Percentiles rank a stretch among this genome's conserved stretches.
phyloP scores from a whole-genome alignment of 2,329 filamentous ascomycete species.

The Lasiodiplodia theobromae region DNA sequence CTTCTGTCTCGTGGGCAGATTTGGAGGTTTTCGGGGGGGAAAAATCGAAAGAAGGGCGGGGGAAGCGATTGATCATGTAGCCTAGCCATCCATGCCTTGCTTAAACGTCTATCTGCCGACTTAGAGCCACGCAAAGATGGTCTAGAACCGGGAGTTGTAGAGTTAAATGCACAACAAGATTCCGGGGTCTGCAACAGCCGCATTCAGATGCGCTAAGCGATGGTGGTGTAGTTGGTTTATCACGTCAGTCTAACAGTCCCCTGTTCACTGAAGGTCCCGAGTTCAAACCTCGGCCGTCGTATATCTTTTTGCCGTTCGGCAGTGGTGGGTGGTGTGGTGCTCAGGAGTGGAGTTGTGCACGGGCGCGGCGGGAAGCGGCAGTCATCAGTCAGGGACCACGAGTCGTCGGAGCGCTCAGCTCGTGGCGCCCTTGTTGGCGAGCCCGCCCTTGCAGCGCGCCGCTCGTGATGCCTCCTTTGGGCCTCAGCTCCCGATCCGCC shows the following conservation, averaged over 20 bases:
- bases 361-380: not conserved
- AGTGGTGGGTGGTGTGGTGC: not conserved
- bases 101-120: not conserved
- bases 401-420: not conserved
- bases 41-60: not conserved
- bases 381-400: not conserved
- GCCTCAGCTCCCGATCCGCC: not conserved
- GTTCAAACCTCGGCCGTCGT: constrained; percentile 22
- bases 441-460: not conserved
- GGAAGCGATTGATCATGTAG: not conserved
- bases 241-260: constrained; percentile 53
- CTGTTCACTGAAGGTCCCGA: constrained; percentile 18
- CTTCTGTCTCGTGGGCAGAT: not conserved
- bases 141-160: no score
- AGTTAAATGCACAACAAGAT: no score
- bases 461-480: not conserved
- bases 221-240: constrained; percentile 54
- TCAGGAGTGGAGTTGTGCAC: not conserved
- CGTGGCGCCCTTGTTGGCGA: constrained; percentile 18
- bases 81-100: not conserved
- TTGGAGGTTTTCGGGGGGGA: not conserved
- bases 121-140: no score
- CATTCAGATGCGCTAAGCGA: not conserved
- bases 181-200: no score
- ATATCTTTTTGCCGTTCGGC: not conserved